These are phyloP conservation scores for Orbilia brochopaga DNA, from an alignment of 2,329 filamentous ascomycete species.

Conservation along the genomic window DNA sequence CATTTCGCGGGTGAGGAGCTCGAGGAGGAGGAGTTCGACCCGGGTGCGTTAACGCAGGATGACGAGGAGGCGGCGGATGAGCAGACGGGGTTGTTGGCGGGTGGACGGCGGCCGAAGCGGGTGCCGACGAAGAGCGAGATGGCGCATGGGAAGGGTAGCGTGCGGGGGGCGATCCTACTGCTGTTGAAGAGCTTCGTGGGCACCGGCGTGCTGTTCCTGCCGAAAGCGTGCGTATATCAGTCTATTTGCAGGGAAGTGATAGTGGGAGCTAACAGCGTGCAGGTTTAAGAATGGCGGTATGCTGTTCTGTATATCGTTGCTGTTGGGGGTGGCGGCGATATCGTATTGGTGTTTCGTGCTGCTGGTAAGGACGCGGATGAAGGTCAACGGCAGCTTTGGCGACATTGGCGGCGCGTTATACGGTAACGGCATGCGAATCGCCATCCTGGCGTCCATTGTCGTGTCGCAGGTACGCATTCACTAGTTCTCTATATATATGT, in stretches of 20 bases:
- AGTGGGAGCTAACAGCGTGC: conserved; percentile 6
- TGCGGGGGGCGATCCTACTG: conserved; percentile 66
- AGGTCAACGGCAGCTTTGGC: conserved; percentile 91
- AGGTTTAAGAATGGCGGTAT: conserved; percentile 71
- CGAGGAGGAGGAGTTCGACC: conserved; percentile 81
- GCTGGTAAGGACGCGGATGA: conserved; percentile 82
- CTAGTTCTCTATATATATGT: conserved; percentile 66
- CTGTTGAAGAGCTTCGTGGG: conserved; percentile 97
- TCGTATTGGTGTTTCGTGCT: conserved; percentile 99
- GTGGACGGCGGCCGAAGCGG: conserved; percentile 26
- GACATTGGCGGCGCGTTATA: conserved; percentile 90
- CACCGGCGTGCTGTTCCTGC: conserved; percentile 91
- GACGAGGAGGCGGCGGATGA: conserved; percentile 68
- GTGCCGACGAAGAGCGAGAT: conserved; percentile 47
- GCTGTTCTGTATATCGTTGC: conserved; percentile 90
- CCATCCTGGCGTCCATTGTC: conserved; percentile 91
- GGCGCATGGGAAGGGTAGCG: conserved; percentile 62
- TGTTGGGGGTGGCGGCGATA: conserved; percentile 81
- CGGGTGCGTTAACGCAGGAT: conserved; percentile 75
- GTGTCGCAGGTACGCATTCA: conserved; percentile 88
- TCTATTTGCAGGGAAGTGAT: background rate
- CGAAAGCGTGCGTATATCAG: conserved; percentile 72
- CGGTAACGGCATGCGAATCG: conserved; percentile 82
- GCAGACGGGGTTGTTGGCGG: conserved; percentile 30
- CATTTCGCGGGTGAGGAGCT: conserved; percentile 97